Evolutionary conservation across 2,329 filamentous ascomycete species (phyloP).

Genomic region (Pseudophaeomoniella oleicola): DNA sequence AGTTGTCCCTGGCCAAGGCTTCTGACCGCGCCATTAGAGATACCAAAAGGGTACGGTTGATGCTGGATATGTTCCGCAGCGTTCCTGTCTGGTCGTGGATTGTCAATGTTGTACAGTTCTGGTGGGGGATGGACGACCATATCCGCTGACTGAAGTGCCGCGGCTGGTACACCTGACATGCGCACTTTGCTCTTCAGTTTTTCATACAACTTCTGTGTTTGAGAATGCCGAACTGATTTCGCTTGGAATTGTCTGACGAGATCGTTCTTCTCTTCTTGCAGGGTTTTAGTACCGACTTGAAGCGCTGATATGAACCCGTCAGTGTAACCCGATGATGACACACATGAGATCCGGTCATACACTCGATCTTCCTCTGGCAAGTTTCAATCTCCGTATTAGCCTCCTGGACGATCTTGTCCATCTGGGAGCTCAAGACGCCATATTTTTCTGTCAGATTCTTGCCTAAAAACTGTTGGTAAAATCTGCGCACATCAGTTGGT

Average conservation of each 20-base stretch:
- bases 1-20: not conserved
- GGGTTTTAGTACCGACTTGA: constrained; percentile 44
- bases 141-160: constrained; percentile 38
- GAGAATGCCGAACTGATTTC: constrained; percentile 54
- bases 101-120: constrained; percentile 10
- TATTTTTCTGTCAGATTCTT: constrained; percentile 63
- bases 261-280: constrained; percentile 60
- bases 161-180: constrained; percentile 37
- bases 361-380: constrained; percentile 49
- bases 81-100: constrained; percentile 4
- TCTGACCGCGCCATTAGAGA: not conserved
- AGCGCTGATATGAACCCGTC: constrained; percentile 28
- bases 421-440: constrained; percentile 44
- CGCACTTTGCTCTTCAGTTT: constrained; percentile 41
- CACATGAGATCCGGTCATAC: constrained; percentile 22
- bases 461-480: constrained; percentile 63
- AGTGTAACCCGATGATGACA: constrained; percentile 16
- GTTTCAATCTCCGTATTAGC: constrained; percentile 58
- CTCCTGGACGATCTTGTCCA: constrained; percentile 61
- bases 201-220: constrained; percentile 50
- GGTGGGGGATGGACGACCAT: constrained; percentile 25
- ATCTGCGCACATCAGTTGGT: constrained; percentile 27
- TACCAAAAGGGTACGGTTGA: not conserved
- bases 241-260: constrained; percentile 51
- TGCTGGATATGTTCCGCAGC: not conserved